A percentile compares a stretch with the other conserved stretches of the same genome.
These are phyloP conservation scores for Comarum palustre DNA, from an alignment of 306 rosid species.

Conservation along the genomic window DNA sequence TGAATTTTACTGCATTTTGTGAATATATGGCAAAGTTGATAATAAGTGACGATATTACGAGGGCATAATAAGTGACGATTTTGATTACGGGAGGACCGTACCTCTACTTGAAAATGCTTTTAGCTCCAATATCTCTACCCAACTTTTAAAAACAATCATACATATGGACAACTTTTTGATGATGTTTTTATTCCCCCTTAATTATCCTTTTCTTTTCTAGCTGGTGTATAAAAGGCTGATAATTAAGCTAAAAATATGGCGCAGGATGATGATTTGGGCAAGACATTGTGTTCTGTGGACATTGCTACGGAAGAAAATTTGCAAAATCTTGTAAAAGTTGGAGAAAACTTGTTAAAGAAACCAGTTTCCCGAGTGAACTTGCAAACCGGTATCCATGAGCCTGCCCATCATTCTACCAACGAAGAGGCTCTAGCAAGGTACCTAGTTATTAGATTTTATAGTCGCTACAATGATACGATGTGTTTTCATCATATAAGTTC, in stretches of 20 bases:
- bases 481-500: background rate
- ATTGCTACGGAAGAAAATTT: slow-evolving; percentile 22
- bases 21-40: background rate
- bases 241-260: background rate
- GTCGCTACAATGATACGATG: background rate
- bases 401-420: slow-evolving; percentile 15
- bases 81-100: background rate
- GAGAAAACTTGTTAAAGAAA: slow-evolving; percentile 24
- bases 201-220: background rate
- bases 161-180: no score
- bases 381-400: slow-evolving; percentile 10
- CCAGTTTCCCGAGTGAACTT: slow-evolving; percentile 19
- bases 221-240: no score
- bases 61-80: background rate
- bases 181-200: no score
- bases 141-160: no score
- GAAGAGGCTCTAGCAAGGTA: slow-evolving; percentile 27
- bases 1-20: background rate
- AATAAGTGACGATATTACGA: background rate
- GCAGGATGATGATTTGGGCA: slow-evolving; percentile 27
- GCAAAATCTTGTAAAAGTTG: slow-evolving; percentile 21
- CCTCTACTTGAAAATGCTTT: no score
- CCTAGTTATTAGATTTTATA: background rate
- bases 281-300: slow-evolving; percentile 12
- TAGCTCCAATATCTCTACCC: no score